Conservation (phyloP, 441 rosid species). For the Erodium moschatum region DNA sequence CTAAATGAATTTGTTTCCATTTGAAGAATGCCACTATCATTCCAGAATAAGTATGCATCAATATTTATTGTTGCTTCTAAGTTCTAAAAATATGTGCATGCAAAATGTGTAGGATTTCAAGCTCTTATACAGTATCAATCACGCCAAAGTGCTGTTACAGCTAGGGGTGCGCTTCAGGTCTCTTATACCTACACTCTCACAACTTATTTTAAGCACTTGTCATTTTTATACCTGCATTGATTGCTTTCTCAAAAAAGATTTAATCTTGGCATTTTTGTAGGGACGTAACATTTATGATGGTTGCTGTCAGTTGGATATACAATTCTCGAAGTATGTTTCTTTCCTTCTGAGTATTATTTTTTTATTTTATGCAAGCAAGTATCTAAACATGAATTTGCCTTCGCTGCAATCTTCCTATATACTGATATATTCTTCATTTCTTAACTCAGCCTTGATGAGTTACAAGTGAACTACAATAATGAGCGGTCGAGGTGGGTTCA, state of each 20-base stretch:
- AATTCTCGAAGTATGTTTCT: slow-evolving; percentile 72
- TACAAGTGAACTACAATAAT: slow-evolving; percentile 96
- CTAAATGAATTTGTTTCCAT: slow-evolving; percentile 16
- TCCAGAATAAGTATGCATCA: slow-evolving; percentile 12
- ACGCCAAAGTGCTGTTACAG: slow-evolving; percentile 67
- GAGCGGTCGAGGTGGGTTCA: slow-evolving; percentile 74
- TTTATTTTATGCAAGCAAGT: too few species aligned
- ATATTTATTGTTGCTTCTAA: slow-evolving; percentile 5
- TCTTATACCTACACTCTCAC: not conserved
- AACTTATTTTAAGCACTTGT: slow-evolving; percentile 8
- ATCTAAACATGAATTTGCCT: not conserved
- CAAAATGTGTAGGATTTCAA: slow-evolving; percentile 64
- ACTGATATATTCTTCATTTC: slow-evolving; percentile 22
- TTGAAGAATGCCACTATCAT: slow-evolving; percentile 13
- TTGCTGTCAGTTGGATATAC: slow-evolving; percentile 97
- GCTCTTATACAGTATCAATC: slow-evolving; percentile 82
- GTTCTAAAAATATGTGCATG: slow-evolving; percentile 16
- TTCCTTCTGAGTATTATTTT: not conserved
- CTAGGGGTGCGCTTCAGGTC: slow-evolving; percentile 90
- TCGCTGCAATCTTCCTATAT: slow-evolving; percentile 1
- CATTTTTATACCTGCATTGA: slow-evolving; percentile 9
- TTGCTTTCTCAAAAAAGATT: slow-evolving; percentile 15
- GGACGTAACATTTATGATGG: slow-evolving; percentile 98
- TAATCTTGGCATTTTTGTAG: slow-evolving; percentile 30
- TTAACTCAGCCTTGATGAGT: slow-evolving; percentile 72